These are phyloP conservation scores for Albizia julibrissin DNA, from an alignment of 306 rosid species.

Conservation along the genomic window DNA sequence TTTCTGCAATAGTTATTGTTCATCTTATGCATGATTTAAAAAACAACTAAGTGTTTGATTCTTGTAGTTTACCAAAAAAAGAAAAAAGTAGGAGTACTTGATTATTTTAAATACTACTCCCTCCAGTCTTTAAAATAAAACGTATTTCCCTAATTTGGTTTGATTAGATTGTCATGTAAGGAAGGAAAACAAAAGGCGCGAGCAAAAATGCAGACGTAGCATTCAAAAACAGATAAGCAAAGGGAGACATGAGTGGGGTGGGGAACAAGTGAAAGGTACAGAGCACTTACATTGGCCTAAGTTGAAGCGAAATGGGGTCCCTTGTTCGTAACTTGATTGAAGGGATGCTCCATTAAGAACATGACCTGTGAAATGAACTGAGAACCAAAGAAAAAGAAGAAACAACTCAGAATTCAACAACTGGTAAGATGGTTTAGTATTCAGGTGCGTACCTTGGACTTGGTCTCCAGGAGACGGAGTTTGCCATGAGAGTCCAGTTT, in stretches of 20 bases:
- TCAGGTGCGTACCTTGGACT: conserved; percentile 49
- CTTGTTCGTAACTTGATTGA: conserved; percentile 46
- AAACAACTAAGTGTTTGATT: background rate
- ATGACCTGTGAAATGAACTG: conserved; percentile 60
- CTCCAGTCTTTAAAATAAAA: no score
- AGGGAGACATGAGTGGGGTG: background rate
- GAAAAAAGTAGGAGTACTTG: background rate
- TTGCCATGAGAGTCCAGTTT: conserved; percentile 59
- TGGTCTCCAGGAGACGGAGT: conserved; percentile 67
- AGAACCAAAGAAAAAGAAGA: background rate
- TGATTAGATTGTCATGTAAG: background rate
- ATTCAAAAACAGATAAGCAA: background rate
- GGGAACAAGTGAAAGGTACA: background rate
- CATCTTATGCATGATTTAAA: background rate
- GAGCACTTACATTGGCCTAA: conserved; percentile 57
- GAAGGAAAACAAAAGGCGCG: background rate
- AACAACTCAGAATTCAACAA: conserved; percentile 7
- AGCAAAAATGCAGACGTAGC: background rate
- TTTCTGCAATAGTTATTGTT: background rate
- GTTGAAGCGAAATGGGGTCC: conserved; percentile 52
- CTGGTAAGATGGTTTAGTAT: background rate
- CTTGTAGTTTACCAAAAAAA: no score
- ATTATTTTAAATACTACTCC: background rate
- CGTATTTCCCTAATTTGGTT: background rate
- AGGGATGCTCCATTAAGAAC: conserved; percentile 49